Evolutionary conservation across 306 rosid genomes (phyloP).

Genomic region (Lablab purpureus): DNA sequence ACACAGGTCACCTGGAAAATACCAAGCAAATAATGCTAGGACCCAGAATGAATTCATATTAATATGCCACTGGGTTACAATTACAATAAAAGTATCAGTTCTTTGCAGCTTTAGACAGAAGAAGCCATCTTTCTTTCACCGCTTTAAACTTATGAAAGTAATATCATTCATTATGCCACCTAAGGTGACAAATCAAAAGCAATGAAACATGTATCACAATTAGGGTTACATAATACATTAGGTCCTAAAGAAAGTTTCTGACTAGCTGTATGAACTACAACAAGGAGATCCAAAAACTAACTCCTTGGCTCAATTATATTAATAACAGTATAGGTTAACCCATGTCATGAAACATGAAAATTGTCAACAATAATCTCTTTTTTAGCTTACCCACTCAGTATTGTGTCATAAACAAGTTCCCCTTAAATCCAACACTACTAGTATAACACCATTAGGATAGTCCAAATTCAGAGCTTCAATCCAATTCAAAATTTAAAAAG

Average conservation of each 20-base stretch:
- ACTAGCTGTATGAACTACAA: conserved; percentile 17
- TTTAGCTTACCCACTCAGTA: neutral
- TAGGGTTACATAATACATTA: neutral
- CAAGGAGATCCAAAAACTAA: conserved; percentile 27
- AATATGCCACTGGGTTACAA: neutral
- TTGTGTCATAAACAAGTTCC: conserved; percentile 36
- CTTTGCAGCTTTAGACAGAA: neutral
- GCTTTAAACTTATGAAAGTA: neutral
- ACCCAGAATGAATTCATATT: neutral
- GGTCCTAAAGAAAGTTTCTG: conserved; percentile 7
- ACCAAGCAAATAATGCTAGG: neutral
- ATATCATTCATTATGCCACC: neutral
- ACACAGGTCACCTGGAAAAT: neutral
- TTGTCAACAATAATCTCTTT: conserved; percentile 1
- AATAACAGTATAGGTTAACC: neutral
- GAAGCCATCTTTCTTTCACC: neutral
- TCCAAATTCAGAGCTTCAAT: conserved; percentile 22
- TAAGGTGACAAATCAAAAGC: conserved; percentile 26
- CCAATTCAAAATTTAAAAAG: conserved; percentile 19
- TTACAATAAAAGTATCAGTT: neutral
- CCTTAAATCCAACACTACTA: neutral
- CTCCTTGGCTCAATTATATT: conserved; percentile 8
- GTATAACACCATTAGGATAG: conserved; percentile 27
- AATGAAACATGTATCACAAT: conserved; percentile 19
- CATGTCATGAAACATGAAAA: conserved; percentile 4